phyloP scores from a whole-genome alignment of 2,329 filamentous ascomycete species.

The Penicillium griseofulvum region DNA sequence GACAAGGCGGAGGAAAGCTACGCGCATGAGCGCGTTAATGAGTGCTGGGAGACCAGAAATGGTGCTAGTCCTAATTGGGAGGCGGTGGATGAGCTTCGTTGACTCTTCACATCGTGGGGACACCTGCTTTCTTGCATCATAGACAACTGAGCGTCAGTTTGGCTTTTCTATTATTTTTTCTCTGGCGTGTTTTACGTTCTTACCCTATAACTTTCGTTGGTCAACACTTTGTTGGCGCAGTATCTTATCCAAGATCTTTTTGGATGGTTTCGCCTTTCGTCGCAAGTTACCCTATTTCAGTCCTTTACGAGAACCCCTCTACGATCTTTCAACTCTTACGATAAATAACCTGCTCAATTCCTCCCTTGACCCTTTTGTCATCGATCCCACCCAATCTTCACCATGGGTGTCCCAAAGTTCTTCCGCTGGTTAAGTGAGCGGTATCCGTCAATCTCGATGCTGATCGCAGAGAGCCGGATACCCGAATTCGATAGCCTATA shows the following conservation, averaged over 20 bases:
- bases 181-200: neutral
- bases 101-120: conserved; percentile 11
- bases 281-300: conserved; percentile 6
- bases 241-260: conserved; percentile 2
- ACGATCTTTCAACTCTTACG: neutral
- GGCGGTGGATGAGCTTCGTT: conserved; percentile 26
- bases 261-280: conserved; percentile 9
- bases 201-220: neutral
- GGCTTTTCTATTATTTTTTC: conserved; percentile 1
- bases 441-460: conserved; percentile 95
- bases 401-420: conserved; percentile 77
- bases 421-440: conserved; percentile 99
- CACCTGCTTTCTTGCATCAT: conserved; percentile 7
- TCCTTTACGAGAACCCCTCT: conserved; percentile 3
- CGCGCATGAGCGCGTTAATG: conserved; percentile 41
- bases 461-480: conserved; percentile 98
- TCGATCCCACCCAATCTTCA: conserved; percentile 25
- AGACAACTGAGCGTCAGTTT: conserved; percentile 4
- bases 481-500: conserved; percentile 98
- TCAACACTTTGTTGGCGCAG: neutral
- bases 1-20: conserved; percentile 8
- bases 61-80: conserved; percentile 24
- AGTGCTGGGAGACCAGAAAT: conserved; percentile 8
- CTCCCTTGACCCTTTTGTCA: neutral
- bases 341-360: neutral